phyloP scores from a whole-genome alignment of 176 grass and related monocot species.

The Pontederia crassipes region DNA sequence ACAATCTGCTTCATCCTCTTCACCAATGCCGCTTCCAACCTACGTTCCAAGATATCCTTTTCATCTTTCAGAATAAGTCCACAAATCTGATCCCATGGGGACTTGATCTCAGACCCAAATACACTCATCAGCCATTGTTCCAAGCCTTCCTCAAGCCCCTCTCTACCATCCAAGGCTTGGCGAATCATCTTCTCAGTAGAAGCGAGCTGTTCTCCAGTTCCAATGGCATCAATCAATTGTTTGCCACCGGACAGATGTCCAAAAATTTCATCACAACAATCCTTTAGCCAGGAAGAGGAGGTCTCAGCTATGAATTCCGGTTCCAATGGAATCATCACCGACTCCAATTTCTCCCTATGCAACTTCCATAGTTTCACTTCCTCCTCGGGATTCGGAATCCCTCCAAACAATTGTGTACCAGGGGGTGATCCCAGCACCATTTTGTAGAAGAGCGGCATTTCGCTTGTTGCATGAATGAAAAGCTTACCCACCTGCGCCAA shows the following conservation, averaged over 20 bases:
- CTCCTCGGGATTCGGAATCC: conserved; percentile 79
- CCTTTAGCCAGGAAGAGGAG: conserved; percentile 68
- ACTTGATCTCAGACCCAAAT: conserved; percentile 85
- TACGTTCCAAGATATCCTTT: conserved; percentile 84
- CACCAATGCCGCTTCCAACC: conserved; percentile 77
- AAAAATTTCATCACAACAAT: conserved; percentile 64
- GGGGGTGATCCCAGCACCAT: conserved; percentile 73
- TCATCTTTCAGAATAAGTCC: conserved; percentile 69
- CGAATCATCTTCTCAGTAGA: conserved; percentile 55
- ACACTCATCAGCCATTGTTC: conserved; percentile 87
- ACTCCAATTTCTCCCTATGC: conserved; percentile 78
- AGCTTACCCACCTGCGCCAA: conserved; percentile 78
- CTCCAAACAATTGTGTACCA: conserved; percentile 76
- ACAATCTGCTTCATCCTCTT: conserved; percentile 77
- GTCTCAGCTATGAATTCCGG: conserved; percentile 42
- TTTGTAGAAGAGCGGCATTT: conserved; percentile 85
- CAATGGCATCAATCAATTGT: conserved; percentile 54
- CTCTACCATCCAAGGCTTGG: conserved; percentile 50
- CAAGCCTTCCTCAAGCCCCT: conserved; percentile 66
- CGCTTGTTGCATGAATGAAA: conserved; percentile 63
- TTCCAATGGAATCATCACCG: conserved; percentile 66
- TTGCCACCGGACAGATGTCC: conserved; percentile 38
- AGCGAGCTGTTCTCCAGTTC: conserved; percentile 52
- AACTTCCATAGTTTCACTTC: conserved; percentile 69
- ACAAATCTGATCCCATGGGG: conserved; percentile 88